Evolutionary conservation across 2,329 filamentous ascomycete genomes (phyloP), one percentile per base, ranked within the genome.

Genomic region (Fusarium irregulare): DNA sequence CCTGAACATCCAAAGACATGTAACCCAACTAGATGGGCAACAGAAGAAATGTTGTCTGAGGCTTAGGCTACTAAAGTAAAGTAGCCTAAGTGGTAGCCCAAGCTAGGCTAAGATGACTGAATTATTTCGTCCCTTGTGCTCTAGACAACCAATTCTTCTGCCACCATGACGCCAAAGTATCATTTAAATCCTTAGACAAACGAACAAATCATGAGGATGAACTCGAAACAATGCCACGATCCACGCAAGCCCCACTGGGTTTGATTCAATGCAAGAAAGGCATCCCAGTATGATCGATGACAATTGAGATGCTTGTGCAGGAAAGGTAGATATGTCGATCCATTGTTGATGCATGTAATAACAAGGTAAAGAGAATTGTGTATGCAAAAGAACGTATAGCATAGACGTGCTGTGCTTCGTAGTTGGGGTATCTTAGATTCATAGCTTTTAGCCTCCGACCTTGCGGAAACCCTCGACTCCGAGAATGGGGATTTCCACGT

Each of bases 401-500:
- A 54, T n/a, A 34, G n/a, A 50, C 41, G 20, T 42, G 42, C 23
- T 34, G 41, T 61, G 41, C 37, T 57, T 49, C 25, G 20, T 46
- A 49, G 34, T 25, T 41, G 51, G 27, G 49, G 55, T 61, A 53
- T 55, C 21, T 44, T 25, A 28, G 23, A 28, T 66, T 59, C 28
- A 47, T 46, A 34, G 53, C 40, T 41, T 42, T 59, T 78, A 80
- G 23, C 73, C 77, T 45, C 74, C 76, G 23, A 75, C 66, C 63
- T 78, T 80, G 56, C 82, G 80, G 66, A 83, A 82, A 14, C 81
- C 81, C 56, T 84, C 82, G 3, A 83, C 78, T 16, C 77, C 77
- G 5, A 84, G 78, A 20, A 78, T 73, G 3, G 81, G 83, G 5
- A 84, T 81, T 78, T 95, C 92, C 44, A 95, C 89, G 45, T 90